phyloP scores from a whole-genome alignment of 305 asterid species.

The Fraxinus platypoda region DNA sequence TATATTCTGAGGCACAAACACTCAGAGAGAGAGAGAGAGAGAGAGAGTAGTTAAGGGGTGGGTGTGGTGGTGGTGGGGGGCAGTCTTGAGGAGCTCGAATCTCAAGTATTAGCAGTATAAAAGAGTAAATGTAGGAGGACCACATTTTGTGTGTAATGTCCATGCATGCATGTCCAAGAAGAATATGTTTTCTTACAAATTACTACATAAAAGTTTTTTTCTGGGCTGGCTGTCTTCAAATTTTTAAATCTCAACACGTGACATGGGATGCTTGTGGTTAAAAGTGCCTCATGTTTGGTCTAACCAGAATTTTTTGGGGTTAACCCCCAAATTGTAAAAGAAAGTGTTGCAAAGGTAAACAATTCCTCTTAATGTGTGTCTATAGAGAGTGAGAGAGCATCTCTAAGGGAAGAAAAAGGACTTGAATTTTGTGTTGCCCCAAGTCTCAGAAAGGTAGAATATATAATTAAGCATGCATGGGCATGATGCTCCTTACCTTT shows the following conservation, averaged over 20 bases:
- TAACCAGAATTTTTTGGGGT: constrained; percentile 39
- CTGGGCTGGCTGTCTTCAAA: not conserved
- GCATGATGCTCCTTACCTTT: constrained; percentile 13
- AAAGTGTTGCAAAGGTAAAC: constrained; percentile 24
- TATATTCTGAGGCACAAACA: not conserved
- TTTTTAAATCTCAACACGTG: constrained; percentile 30
- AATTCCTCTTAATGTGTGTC: constrained; percentile 1
- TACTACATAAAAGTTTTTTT: not conserved
- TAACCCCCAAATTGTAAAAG: constrained; percentile 26
- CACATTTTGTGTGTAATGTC: constrained; percentile 22
- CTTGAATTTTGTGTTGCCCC: constrained; percentile 18
- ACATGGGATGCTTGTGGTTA: constrained; percentile 29
- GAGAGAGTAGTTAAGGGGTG: not conserved
- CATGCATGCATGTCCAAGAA: constrained; percentile 19
- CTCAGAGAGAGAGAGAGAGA: not conserved
- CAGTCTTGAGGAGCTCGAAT: constrained; percentile 38
- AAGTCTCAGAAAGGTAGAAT: constrained; percentile 22
- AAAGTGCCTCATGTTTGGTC: constrained; percentile 31
- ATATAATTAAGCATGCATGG: constrained; percentile 20
- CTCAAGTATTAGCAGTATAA: constrained; percentile 29
- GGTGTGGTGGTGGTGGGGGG: not conserved
- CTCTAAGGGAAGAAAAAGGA: constrained; percentile 11
- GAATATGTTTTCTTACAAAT: not conserved
- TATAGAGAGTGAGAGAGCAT: constrained; percentile 11
- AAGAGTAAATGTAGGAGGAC: constrained; percentile 27